A percentile compares a stretch with the other conserved stretches of the same genome.
These are phyloP conservation scores for Mesotaenium endlicherianum DNA, from an alignment of 139 green algal species.

Conservation along the genomic window DNA sequence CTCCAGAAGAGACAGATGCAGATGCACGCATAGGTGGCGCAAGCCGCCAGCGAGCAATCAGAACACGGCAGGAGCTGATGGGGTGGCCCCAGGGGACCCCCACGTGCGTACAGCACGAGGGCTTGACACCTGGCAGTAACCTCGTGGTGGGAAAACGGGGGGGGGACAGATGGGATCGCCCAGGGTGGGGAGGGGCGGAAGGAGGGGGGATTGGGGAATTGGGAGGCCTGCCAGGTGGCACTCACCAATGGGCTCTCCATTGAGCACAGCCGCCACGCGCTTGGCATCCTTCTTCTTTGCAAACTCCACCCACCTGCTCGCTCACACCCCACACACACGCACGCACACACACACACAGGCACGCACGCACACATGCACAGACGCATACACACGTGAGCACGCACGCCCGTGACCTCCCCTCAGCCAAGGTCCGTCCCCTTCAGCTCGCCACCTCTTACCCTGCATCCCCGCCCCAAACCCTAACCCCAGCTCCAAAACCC, in stretches of 20 bases:
- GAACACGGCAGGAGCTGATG: neutral
- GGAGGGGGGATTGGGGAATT: neutral
- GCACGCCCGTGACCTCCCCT: too few relatives aligned
- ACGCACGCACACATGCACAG: too few relatives aligned
- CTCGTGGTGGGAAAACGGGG: neutral
- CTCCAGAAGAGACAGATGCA: too few relatives aligned
- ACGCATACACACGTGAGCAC: too few relatives aligned
- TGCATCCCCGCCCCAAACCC: too few relatives aligned
- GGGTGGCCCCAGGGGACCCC: neutral
- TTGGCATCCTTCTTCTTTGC: slow-evolving; percentile 86
- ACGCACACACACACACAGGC: too few relatives aligned
- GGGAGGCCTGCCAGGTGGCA: neutral
- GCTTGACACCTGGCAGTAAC: neutral
- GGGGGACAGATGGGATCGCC: neutral
- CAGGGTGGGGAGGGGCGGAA: neutral
- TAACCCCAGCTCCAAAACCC: too few relatives aligned
- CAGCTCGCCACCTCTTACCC: too few relatives aligned
- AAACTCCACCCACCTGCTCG: slow-evolving; percentile 88
- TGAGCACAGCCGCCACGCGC: slow-evolving; percentile 64
- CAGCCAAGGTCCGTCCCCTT: too few relatives aligned
- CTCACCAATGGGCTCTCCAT: slow-evolving; percentile 75
- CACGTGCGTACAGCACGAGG: neutral
- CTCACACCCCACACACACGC: too few relatives aligned
- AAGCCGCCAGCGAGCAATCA: too few relatives aligned
- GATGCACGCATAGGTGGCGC: too few relatives aligned